Evolutionary conservation across 1,284 basidiomycete species (phyloP).

Genomic region (Tylopilus sp.): DNA sequence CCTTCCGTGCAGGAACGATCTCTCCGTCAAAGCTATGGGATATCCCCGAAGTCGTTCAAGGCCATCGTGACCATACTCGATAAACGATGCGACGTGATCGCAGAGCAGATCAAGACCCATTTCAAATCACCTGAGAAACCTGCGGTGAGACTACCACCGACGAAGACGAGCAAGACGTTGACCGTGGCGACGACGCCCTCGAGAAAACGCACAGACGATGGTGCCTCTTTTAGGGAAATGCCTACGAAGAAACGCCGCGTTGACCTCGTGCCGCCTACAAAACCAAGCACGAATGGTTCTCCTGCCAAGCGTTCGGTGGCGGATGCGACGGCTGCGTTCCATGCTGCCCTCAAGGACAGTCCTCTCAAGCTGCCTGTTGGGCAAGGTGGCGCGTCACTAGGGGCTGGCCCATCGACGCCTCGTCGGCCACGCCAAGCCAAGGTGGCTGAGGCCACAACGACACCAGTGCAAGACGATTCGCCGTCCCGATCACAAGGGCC

Average conservation of each 20-base stretch:
- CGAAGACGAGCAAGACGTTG: background rate
- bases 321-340: conserved; percentile 20
- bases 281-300: conserved; percentile 7
- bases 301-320: conserved; percentile 9
- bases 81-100: conserved; percentile 26
- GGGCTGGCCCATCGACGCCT: conserved; percentile 28
- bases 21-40: conserved; percentile 17
- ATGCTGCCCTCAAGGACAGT: conserved; percentile 15
- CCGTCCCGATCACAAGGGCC: conserved; percentile 15
- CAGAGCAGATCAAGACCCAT: conserved; percentile 22
- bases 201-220: conserved; percentile 19
- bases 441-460: background rate
- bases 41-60: conserved; percentile 20
- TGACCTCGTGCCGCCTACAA: conserved; percentile 10
- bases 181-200: conserved; percentile 15
- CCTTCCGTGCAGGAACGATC: conserved; percentile 19
- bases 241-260: conserved; percentile 31
- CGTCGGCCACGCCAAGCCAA: conserved; percentile 7
- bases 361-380: background rate
- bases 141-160: conserved; percentile 4
- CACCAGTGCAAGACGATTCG: background rate
- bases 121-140: conserved; percentile 25
- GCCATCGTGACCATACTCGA: conserved; percentile 22
- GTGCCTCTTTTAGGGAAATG: conserved; percentile 21
- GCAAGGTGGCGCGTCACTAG: background rate